A percentile compares a stretch with the other conserved stretches of the same genome.
phyloP scores from a whole-genome alignment of 768 basidiomycete genomes.

The Omphalotus guepiniiformis region DNA sequence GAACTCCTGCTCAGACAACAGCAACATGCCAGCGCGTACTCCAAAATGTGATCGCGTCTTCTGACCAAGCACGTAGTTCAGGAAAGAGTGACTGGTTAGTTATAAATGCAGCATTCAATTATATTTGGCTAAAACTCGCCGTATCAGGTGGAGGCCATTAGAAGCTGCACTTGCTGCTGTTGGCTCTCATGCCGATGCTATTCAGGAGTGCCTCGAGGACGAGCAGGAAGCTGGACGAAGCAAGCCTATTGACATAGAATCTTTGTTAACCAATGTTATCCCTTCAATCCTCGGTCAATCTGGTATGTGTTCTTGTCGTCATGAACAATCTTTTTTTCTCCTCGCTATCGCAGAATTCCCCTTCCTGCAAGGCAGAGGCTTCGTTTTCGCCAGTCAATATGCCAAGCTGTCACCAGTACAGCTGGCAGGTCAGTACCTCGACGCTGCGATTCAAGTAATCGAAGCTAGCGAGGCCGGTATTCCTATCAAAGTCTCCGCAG shows the following conservation, averaged over 20 bases:
- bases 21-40: slow-evolving; percentile 50
- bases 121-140: background rate
- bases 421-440: slow-evolving; percentile 81
- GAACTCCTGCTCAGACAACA: slow-evolving; percentile 46
- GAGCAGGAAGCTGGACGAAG: slow-evolving; percentile 59
- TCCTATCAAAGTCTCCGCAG: slow-evolving; percentile 92
- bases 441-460: slow-evolving; percentile 82
- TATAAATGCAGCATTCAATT: background rate
- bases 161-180: slow-evolving; percentile 82
- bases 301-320: slow-evolving; percentile 42
- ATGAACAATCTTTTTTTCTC: background rate
- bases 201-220: slow-evolving; percentile 75
- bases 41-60: slow-evolving; percentile 51
- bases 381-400: slow-evolving; percentile 92
- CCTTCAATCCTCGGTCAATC: slow-evolving; percentile 69
- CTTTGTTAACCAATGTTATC: slow-evolving; percentile 72
- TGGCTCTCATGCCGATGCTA: slow-evolving; percentile 73
- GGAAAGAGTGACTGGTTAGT: slow-evolving; percentile 64
- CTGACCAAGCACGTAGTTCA: slow-evolving; percentile 48
- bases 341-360: slow-evolving; percentile 56
- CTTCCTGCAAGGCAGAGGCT: slow-evolving; percentile 92
- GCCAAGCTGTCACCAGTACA: slow-evolving; percentile 66
- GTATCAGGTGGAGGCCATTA: slow-evolving; percentile 81
- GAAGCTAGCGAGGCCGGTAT: slow-evolving; percentile 67
- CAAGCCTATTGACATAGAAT: slow-evolving; percentile 74